Evolutionary conservation across 352 stramenopile species (phyloP).

Genomic region (Globisporangium cystogenes): DNA sequence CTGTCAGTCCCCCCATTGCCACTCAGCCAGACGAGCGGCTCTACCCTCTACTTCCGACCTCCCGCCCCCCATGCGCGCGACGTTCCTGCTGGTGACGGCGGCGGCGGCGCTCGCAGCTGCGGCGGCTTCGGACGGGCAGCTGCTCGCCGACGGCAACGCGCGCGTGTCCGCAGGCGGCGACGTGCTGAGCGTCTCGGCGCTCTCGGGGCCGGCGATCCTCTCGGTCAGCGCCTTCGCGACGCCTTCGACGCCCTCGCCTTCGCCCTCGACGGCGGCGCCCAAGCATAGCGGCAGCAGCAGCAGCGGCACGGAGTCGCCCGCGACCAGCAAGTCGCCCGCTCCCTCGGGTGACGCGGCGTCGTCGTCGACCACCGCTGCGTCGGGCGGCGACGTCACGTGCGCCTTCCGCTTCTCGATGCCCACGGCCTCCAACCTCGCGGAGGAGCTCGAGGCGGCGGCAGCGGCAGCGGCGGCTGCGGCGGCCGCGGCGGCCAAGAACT

Average conservation of each 20-base stretch:
- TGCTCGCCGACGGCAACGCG: constrained; percentile 2
- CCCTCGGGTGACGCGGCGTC: constrained; percentile 5
- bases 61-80: constrained; percentile 11
- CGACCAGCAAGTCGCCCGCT: constrained; percentile 7
- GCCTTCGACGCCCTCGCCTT: background rate
- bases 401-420: constrained; percentile 52
- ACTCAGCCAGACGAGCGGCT: too few relatives aligned
- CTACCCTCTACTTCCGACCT: too few relatives aligned
- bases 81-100: background rate
- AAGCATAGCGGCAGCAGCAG: background rate
- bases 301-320: background rate
- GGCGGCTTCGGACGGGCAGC: background rate
- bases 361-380: constrained; percentile 9
- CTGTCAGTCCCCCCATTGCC: too few relatives aligned
- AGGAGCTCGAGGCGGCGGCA: constrained; percentile 17
- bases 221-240: constrained; percentile 10
- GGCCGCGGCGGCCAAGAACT: constrained; percentile 6
- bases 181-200: constrained; percentile 6
- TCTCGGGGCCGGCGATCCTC: constrained; percentile 2
- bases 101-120: background rate
- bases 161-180: constrained; percentile 4
- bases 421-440: constrained; percentile 37
- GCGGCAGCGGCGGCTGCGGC: background rate
- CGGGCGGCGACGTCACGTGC: constrained; percentile 24
- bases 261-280: too few relatives aligned